A percentile compares a stretch with the other conserved stretches of the same genome.
Evolutionary conservation across 129 eudicot genomes (phyloP).

Genomic region (Apium graveolens): DNA sequence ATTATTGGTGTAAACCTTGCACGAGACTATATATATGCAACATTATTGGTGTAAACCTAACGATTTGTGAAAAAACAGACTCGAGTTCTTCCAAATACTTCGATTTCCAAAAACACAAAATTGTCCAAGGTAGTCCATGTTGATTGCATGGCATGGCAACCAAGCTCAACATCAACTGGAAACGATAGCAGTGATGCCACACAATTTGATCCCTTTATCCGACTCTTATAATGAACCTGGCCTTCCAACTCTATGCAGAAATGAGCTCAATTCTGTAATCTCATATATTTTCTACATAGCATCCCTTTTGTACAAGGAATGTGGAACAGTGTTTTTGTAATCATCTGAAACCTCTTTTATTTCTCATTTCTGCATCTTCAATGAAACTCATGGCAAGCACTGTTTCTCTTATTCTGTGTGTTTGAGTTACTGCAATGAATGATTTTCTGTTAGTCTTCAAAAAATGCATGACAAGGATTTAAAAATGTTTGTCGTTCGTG

Average conservation of each 20-base stretch:
- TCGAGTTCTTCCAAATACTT: neutral
- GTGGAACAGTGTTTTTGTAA: no score
- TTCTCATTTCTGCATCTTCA: no score
- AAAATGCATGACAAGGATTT: neutral
- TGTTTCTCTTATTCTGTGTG: no score
- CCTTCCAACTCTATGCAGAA: neutral
- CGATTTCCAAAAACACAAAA: neutral
- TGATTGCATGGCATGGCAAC: conserved; percentile 10
- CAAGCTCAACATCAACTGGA: conserved; percentile 8
- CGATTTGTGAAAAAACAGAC: neutral
- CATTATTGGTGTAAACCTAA: neutral
- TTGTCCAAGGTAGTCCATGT: neutral
- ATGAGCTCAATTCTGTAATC: neutral
- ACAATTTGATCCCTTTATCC: neutral
- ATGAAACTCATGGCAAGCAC: no score
- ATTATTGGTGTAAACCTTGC: no score
- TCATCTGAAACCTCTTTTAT: no score
- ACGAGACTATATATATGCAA: no score
- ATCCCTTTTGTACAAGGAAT: no score
- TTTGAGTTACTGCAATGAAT: no score
- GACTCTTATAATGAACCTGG: neutral
- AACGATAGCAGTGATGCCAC: neutral
- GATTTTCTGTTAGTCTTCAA: no score
- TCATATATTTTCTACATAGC: neutral
- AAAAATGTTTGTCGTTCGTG: no score